Evolutionary conservation across 768 basidiomycete genomes (phyloP), one percentile per base, ranked within the genome.

Genomic region (Solioccasus polychromus): DNA sequence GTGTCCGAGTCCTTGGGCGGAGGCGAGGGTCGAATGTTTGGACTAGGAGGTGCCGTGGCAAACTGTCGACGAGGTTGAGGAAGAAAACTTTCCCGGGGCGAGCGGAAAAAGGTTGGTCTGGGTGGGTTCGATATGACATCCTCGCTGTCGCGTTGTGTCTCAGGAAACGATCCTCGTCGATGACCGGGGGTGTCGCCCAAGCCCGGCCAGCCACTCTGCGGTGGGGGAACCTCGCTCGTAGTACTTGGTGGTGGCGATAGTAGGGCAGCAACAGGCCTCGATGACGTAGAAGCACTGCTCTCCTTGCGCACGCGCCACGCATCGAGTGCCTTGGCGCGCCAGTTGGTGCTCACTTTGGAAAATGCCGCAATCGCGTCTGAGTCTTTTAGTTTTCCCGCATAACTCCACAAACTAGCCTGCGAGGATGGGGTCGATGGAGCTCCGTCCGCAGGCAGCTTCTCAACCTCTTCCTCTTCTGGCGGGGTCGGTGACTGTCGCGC

Each of bases 281-380:
- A 26, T 4, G 47, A 17, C 4, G 26, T 28, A 29, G 55, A 42
- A 6, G 44, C 28, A 23, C 41, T 26, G 39, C 42, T 61, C 25
- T 15, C 57, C 35, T 49, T 52, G 30, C 56, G 62, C 29, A 49
- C 55, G 19, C 55, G 42, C 67, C 64, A 68, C 14, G 60, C 64
- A 34, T 55, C 52, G 37, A 66, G 47, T 54, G 82, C 80, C 52
- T 73, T 82, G 17, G 85, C 85, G 17, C 79, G 76, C 83, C 82
- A 86, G 50, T 89, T 89, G 20, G 77, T 84, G 63, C 86, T 82
- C 43, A 76, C 80, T 66, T 88, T 91, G 2, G 88, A 72, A 14
- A 89, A 64, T 1, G 77, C 72, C 11, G 88, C 88, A 29, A 80
- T 71, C 2, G 86, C 68, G 56, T 89, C 85, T 2, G 86, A 87